Evolutionary conservation across 306 rosid genomes (phyloP).

Genomic region (Erythrophleum fordii): DNA sequence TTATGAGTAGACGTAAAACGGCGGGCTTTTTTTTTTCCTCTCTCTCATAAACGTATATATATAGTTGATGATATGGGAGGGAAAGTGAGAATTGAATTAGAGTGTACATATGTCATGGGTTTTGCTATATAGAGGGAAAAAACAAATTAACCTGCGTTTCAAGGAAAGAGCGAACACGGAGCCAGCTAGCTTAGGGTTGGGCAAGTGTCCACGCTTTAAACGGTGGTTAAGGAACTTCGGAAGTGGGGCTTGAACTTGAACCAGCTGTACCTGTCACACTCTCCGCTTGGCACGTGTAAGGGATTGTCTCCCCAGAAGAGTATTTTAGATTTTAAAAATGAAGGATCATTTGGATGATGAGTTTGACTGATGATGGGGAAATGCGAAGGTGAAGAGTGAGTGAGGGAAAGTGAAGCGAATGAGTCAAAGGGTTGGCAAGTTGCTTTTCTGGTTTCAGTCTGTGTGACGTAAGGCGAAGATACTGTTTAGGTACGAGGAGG

Average conservation of each 20-base stretch:
- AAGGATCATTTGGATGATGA: not conserved
- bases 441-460: not conserved
- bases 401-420: not conserved
- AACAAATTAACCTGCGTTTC: not conserved
- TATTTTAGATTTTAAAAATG: not conserved
- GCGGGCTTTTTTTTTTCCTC: not conserved
- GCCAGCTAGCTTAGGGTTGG: conserved; percentile 51
- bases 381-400: conserved; percentile 38
- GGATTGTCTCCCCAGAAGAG: not conserved
- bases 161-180: conserved; percentile 45
- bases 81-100: conserved; percentile 32
- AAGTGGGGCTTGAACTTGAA: not conserved
- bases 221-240: not conserved
- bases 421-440: conserved; percentile 19
- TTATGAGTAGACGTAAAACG: not conserved
- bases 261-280: not conserved
- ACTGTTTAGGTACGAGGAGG: not conserved
- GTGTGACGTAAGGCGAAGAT: conserved; percentile 29
- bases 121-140: not conserved
- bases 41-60: not conserved
- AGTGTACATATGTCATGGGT: not conserved
- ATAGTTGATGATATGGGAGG: conserved; percentile 27
- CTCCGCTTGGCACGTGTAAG: conserved; percentile 3
- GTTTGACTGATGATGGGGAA: conserved; percentile 31
- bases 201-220: conserved; percentile 32